Percentiles rank a stretch among this genome's conserved stretches.
These are phyloP conservation scores for Besnoitia besnoiti DNA, from an alignment of 169 alveolate genomes.

Conservation along the genomic window DNA sequence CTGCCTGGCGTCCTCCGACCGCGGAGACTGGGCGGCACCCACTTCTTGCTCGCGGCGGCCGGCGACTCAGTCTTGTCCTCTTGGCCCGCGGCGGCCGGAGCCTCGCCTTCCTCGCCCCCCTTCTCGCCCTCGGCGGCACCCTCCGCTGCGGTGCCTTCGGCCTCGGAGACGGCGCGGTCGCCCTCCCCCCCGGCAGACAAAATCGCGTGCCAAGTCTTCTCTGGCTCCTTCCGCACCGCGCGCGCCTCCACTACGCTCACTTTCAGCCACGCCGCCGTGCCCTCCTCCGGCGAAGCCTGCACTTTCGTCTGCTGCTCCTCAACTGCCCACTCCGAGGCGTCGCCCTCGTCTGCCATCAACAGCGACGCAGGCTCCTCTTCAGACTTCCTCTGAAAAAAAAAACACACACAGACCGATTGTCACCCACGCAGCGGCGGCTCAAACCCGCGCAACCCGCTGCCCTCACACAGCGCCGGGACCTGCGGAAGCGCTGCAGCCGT, in stretches of 20 bases:
- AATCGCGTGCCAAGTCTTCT: not conserved
- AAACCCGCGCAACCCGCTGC: too few relatives aligned
- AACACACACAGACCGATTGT: too few relatives aligned
- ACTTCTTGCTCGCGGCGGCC: not conserved
- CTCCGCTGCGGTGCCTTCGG: not conserved
- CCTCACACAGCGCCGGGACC: too few relatives aligned
- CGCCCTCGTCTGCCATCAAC: not conserved
- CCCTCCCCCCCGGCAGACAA: not conserved
- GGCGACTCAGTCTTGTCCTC: not conserved
- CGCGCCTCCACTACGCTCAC: constrained; percentile 33
- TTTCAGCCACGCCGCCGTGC: constrained; percentile 16
- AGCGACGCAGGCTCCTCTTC: not conserved
- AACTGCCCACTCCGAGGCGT: constrained; percentile 17
- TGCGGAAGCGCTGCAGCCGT: too few relatives aligned
- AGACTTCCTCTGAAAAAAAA: too few relatives aligned
- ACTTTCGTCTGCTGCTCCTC: not conserved
- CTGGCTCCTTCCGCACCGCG: not conserved
- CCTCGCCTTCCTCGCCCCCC: not conserved
- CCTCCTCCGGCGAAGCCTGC: not conserved
- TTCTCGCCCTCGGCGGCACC: not conserved
- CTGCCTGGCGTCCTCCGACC: not conserved
- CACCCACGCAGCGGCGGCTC: too few relatives aligned
- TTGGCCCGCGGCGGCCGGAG: not conserved
- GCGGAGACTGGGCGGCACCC: constrained; percentile 38
- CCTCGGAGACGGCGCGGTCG: not conserved